Evolutionary conservation across 306 rosid genomes (phyloP).

Genomic region (Quercus dentata): DNA sequence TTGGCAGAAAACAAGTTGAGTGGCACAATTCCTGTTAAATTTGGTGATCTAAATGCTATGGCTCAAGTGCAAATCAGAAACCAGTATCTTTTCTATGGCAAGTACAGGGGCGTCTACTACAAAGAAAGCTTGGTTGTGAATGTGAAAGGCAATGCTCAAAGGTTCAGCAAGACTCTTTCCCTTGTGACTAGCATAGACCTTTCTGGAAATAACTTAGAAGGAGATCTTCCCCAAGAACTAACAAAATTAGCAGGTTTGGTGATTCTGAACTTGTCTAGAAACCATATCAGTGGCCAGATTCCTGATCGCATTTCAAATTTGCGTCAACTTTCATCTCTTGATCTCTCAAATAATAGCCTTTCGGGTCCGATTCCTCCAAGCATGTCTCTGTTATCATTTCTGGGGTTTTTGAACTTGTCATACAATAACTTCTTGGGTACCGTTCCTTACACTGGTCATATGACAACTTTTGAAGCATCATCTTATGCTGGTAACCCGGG

Average conservation of each 20-base stretch:
- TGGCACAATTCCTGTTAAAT: slow-evolving; percentile 36
- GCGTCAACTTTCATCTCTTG: slow-evolving; percentile 34
- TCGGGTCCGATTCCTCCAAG: slow-evolving; percentile 37
- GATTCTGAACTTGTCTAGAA: slow-evolving; percentile 36
- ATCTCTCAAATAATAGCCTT: slow-evolving; percentile 40
- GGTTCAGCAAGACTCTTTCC: slow-evolving; percentile 31
- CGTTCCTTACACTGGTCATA: slow-evolving; percentile 35
- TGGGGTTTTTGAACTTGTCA: slow-evolving; percentile 39
- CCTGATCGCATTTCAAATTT: slow-evolving; percentile 31
- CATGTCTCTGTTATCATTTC: slow-evolving; percentile 30
- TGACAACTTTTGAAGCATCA: slow-evolving; percentile 31
- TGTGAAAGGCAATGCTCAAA: not conserved
- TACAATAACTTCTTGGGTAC: slow-evolving; percentile 31
- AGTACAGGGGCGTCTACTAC: not conserved
- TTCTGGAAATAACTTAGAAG: slow-evolving; percentile 38
- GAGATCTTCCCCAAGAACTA: slow-evolving; percentile 35
- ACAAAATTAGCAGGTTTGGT: slow-evolving; percentile 38
- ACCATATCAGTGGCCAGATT: slow-evolving; percentile 37
- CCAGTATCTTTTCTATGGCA: not conserved
- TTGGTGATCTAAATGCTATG: slow-evolving; percentile 30
- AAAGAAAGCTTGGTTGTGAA: slow-evolving; percentile 26
- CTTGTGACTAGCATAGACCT: slow-evolving; percentile 44
- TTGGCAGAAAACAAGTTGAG: slow-evolving; percentile 35
- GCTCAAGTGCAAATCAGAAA: not conserved
- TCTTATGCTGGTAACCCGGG: slow-evolving; percentile 38